phyloP scores from a whole-genome alignment of 257 asterid genomes.

The Coffea eugenioides region DNA sequence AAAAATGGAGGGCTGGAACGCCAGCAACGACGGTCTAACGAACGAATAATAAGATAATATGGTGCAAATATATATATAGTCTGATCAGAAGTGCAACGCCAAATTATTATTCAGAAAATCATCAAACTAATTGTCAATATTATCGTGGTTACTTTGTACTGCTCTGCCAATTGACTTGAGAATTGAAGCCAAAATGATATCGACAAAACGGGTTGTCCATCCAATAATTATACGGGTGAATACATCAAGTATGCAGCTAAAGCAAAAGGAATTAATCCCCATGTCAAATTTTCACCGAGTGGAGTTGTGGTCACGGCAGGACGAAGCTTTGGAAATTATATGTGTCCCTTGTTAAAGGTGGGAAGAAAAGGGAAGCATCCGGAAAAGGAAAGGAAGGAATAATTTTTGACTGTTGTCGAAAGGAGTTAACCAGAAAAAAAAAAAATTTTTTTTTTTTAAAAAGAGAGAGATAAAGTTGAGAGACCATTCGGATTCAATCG shows the following conservation, averaged over 20 bases:
- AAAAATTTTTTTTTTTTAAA: constrained; percentile 1
- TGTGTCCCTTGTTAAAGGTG: constrained; percentile 36
- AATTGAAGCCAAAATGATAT: background rate
- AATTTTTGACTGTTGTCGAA: constrained; percentile 36
- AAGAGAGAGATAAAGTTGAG: constrained; percentile 7
- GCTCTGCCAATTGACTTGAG: background rate
- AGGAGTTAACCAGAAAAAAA: background rate
- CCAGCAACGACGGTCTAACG: constrained; percentile 1
- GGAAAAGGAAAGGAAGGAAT: constrained; percentile 48
- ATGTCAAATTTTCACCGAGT: constrained; percentile 22
- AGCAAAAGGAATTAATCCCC: background rate
- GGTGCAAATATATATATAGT: background rate
- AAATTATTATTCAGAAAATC: background rate
- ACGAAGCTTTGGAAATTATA: constrained; percentile 34
- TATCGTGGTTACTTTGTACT: no score
- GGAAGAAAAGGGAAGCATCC: constrained; percentile 53
- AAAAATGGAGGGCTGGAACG: background rate
- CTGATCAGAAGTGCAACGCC: background rate
- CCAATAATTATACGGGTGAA: background rate
- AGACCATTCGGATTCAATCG: constrained; percentile 17
- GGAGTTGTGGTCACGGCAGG: constrained; percentile 67
- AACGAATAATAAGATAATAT: background rate
- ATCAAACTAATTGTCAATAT: background rate
- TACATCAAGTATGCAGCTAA: background rate
- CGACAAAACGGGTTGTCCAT: background rate